Evolutionary conservation across 2,329 filamentous ascomycete species (phyloP).

Genomic region (Akanthomyces uredinophilus): DNA sequence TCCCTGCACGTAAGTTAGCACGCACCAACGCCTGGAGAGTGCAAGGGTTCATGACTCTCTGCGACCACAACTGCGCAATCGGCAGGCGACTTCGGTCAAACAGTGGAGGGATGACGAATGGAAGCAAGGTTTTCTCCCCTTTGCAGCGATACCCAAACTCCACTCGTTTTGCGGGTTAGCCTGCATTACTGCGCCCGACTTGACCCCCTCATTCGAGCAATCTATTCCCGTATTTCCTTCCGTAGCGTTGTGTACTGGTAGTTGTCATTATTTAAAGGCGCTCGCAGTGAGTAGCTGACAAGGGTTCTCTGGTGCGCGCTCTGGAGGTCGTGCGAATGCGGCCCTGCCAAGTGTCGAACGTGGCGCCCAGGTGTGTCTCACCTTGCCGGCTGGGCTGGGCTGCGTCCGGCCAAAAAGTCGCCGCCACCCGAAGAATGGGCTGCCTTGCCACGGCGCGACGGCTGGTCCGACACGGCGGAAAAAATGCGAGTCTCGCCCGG

Average conservation of each 20-base stretch:
- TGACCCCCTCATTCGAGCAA: background rate
- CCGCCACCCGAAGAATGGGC: slow-evolving; percentile 5
- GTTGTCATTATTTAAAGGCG: background rate
- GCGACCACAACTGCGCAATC: background rate
- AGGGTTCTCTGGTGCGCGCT: background rate
- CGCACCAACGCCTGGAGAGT: background rate
- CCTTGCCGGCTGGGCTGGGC: background rate
- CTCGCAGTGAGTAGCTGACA: background rate
- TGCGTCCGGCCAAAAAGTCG: slow-evolving; percentile 9
- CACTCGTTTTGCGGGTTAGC: slow-evolving; percentile 14
- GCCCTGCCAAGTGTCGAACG: background rate
- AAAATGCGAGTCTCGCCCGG: background rate
- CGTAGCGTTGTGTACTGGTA: too few species aligned
- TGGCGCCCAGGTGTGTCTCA: slow-evolving; percentile 9
- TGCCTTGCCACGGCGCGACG: slow-evolving; percentile 5
- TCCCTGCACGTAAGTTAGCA: background rate
- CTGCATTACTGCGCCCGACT: background rate
- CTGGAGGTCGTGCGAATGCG: background rate
- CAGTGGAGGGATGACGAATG: slow-evolving; percentile 6
- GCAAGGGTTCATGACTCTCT: slow-evolving; percentile 8
- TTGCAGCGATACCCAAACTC: background rate
- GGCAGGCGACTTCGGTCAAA: slow-evolving; percentile 11
- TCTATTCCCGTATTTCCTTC: background rate
- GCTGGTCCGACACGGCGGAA: slow-evolving; percentile 6
- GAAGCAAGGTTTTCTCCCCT: slow-evolving; percentile 10